Base-by-base conservation (phyloP, 177 flowering plant genomes). In the Telopea speciosissima region DNA sequence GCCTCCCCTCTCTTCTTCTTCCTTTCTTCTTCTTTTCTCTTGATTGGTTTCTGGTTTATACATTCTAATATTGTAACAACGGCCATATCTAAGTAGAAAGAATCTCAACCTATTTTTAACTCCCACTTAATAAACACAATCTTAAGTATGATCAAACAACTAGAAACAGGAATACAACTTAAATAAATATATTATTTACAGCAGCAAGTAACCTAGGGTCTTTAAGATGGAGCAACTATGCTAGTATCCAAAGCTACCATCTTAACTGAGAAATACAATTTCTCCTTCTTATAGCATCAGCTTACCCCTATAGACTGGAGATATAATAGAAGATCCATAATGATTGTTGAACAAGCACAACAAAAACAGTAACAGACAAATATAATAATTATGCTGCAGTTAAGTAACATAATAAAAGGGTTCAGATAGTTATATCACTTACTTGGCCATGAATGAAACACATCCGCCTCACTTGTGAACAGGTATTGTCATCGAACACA, bases 391-490 rank as follows among this genome's bases (percentile, higher is more conserved):
- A 36, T 5, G 42, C 26, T 60, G 69, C 40, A 40, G 21, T 65
- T 36, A 5, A 66, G 70, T 72, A 72, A 72, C 60, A 60, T 42
- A 67, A 66, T 45, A 66, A 62, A 42, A 62, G 40, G 26, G 13
- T 70, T 68, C 36, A 66, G 74, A 66, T 66, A 42, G 58, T 40
- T 66, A 36, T 28, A 21, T 40, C 69, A 72, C 74, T 72, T 72
- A 72, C 74, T 59, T 66, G 74, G 66, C 74, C 54, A 72, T 25
- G 62, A 66, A 72, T 25, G 62, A 66, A 40, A 58, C 44, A 40
- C 74, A 72, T 52, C 56, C 68, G 36, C 74, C 66, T 72, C 74
- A 59, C 74, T 59, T 65, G 64, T 72, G 65, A 72, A 58, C 60
- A 64, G 66, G 74, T 42, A 69, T 60, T 59, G 74, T 24, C 65